Conservation (phyloP, 805 yeast genomes). For the Schizosaccharomyces lindneri region DNA sequence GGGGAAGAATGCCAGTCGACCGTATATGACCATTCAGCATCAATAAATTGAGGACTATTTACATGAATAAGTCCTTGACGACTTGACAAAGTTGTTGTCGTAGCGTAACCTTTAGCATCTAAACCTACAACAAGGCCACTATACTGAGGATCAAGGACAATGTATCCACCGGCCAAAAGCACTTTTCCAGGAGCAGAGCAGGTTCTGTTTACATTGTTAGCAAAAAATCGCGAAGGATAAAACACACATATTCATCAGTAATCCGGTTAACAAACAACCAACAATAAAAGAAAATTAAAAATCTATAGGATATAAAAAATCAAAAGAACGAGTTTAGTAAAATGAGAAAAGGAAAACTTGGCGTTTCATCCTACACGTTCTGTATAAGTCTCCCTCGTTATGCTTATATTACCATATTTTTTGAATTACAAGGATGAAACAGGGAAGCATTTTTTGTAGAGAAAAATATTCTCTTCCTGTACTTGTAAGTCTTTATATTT, state of each 20-base stretch:
- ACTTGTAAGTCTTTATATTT: too few relatives aligned
- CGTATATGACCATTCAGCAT: conserved; percentile 36
- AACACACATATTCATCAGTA: not conserved
- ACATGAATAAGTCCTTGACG: conserved; percentile 12
- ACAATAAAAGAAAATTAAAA: too few relatives aligned
- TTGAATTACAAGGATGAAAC: too few relatives aligned
- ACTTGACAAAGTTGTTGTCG: conserved; percentile 8
- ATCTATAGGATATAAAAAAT: too few relatives aligned
- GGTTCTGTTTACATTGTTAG: not conserved
- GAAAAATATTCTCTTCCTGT: too few relatives aligned
- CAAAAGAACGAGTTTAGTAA: too few relatives aligned
- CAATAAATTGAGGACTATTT: conserved; percentile 50
- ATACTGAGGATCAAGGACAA: conserved; percentile 60
- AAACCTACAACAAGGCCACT: conserved; percentile 64
- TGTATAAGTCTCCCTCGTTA: too few relatives aligned
- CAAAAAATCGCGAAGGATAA: not conserved
- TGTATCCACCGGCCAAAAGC: conserved; percentile 76
- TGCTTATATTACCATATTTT: too few relatives aligned
- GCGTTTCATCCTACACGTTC: too few relatives aligned
- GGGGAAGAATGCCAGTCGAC: not conserved
- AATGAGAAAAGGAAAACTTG: too few relatives aligned
- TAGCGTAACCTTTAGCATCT: conserved; percentile 72
- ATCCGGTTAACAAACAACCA: not conserved
- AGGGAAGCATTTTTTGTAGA: too few relatives aligned
- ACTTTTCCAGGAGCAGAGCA: conserved; percentile 88